These are phyloP conservation scores for Vaccinium vitisidaea DNA, from an alignment of 148 eudicot genomes.

Conservation along the genomic window DNA sequence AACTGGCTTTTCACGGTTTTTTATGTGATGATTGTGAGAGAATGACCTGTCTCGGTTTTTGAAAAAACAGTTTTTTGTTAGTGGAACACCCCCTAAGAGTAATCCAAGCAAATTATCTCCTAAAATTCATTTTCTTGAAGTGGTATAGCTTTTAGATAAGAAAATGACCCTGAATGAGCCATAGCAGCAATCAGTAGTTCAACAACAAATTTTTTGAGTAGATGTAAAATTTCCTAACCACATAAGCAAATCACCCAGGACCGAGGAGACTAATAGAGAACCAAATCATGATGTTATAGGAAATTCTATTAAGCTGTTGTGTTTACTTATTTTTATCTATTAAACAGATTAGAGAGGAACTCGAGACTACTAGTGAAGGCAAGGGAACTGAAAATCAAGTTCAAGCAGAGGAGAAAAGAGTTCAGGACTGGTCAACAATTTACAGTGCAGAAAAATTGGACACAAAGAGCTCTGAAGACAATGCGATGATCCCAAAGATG, in stretches of 20 bases:
- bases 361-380: neutral
- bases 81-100: too few species aligned
- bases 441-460: neutral
- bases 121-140: neutral
- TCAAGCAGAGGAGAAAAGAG: neutral
- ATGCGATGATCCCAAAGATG: neutral
- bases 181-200: neutral
- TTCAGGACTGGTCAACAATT: neutral
- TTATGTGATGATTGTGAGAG: too few species aligned
- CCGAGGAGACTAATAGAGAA: neutral
- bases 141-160: neutral
- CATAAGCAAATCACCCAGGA: neutral
- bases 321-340: neutral
- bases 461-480: neutral
- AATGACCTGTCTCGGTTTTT: too few species aligned
- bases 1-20: too few species aligned
- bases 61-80: too few species aligned
- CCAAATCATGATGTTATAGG: neutral
- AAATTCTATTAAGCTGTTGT: neutral
- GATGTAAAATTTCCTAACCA: neutral
- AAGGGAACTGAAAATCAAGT: neutral
- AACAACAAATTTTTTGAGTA: neutral
- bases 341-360: slow-evolving; percentile 7
- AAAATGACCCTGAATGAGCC: neutral
- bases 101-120: neutral